phyloP scores from a whole-genome alignment of 2,329 filamentous ascomycete genomes.

The Diaporthe amygdali region DNA sequence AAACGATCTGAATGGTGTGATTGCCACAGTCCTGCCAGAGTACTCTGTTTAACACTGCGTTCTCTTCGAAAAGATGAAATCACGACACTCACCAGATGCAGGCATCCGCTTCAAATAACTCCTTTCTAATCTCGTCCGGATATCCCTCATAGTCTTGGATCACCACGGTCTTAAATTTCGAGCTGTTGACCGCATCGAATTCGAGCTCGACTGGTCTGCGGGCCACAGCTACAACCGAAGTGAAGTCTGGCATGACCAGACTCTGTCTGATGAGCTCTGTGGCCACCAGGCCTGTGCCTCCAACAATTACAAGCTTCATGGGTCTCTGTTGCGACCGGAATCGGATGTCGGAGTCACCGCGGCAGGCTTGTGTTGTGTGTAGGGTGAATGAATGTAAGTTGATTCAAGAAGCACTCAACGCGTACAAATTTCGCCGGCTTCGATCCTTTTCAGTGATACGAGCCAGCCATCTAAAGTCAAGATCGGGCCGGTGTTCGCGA shows the following conservation, averaged over 20 bases:
- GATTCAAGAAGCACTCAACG: no score
- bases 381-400: no score
- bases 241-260: conserved; percentile 40
- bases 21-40: conserved; percentile 32
- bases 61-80: no score
- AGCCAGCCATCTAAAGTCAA: no score
- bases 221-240: conserved; percentile 45
- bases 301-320: conserved; percentile 51
- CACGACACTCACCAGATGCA: conserved; percentile 49
- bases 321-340: no score
- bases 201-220: conserved; percentile 39
- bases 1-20: conserved; percentile 30
- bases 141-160: conserved; percentile 47
- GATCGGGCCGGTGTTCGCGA: no score
- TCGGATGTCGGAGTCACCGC: no score
- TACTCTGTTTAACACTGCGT: not conserved
- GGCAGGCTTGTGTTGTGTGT: no score
- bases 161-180: conserved; percentile 46
- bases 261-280: conserved; percentile 50
- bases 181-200: not conserved
- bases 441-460: no score
- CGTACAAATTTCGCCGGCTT: no score
- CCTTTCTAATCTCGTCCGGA: conserved; percentile 42
- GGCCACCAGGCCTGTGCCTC: conserved; percentile 48
- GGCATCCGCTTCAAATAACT: conserved; percentile 45